Base-by-base conservation (phyloP, 2,329 filamentous ascomycete species). In the Beauveria medogensis region DNA sequence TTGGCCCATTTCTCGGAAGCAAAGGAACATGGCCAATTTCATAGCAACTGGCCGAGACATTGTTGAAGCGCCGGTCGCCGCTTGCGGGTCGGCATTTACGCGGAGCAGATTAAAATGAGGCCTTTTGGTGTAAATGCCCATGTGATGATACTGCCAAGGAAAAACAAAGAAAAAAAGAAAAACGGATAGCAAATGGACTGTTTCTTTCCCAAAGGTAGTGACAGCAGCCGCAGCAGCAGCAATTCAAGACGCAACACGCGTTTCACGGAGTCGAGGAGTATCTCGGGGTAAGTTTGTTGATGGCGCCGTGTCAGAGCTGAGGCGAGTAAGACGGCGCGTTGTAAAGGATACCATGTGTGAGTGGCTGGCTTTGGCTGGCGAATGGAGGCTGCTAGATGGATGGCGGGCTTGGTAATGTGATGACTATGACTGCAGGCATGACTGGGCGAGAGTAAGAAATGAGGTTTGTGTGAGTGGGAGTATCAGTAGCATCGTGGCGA, bases 261-360 rank as follows among this genome's bases (percentile, higher is more conserved):
- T 59, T 59, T 59, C 56, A 59, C 47, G 48, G 56, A 24, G 56
- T 59, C 34, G 12, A 41, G 28, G 20, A 20, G 48, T 8, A 46
- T 43, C 34, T 9, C 47, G 46, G 34, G 10, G 14, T 14, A 18
- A 7, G 20, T 30, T 14, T 4, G 20, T 34, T 14, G 30, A 48
- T 48, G 26, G 46, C 26, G 37, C 16, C 46, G 46, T 51, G 55
- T 43, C 55, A 51, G 47, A 28, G 34, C 34, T 37, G 34, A 37
- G 34, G 34, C 12, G 26, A 48, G 14, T 16, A 48, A 26, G n/a
- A 5, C 22, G 55, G 46, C 55, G 37, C n/a, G 37, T 18, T 6
- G 22, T 14, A 37, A 20, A n/a, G 12, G 40, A 24, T 22, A 48
- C 10, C 12, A 14, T 43, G 37, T 30, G 18, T 30, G 55, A 43